Evolutionary conservation across 2,329 filamentous ascomycete genomes (phyloP).

Genomic region (Penicillium carneum): DNA sequence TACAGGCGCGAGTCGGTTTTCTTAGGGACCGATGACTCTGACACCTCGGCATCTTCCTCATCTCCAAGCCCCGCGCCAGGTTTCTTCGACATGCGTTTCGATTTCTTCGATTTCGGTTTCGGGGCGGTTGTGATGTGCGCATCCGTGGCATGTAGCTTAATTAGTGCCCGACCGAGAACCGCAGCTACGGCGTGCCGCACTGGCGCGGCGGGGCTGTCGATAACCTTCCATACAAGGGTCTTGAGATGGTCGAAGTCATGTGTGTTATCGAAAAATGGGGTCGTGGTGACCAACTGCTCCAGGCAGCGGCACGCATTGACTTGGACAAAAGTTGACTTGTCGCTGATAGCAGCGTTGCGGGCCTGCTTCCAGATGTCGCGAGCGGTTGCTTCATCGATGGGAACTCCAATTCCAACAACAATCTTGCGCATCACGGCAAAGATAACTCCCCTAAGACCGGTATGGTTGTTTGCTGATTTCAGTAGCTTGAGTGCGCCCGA

Average conservation of each 20-base stretch:
- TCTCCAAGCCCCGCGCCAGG: slow-evolving; percentile 64
- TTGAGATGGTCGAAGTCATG: slow-evolving; percentile 91
- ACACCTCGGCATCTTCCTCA: slow-evolving; percentile 74
- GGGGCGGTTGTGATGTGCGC: slow-evolving; percentile 61
- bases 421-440: slow-evolving; percentile 80
- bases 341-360: slow-evolving; percentile 74
- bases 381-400: slow-evolving; percentile 83
- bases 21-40: slow-evolving; percentile 77
- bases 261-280: slow-evolving; percentile 83
- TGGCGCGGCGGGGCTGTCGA: slow-evolving; percentile 76
- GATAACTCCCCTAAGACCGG: slow-evolving; percentile 79
- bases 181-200: slow-evolving; percentile 87
- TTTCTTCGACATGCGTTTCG: slow-evolving; percentile 76
- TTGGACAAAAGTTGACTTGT: slow-evolving; percentile 84
- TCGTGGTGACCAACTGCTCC: slow-evolving; percentile 73
- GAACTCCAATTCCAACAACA: slow-evolving; percentile 73
- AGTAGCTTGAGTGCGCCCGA: slow-evolving; percentile 77
- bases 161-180: slow-evolving; percentile 80
- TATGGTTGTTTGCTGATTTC: slow-evolving; percentile 79
- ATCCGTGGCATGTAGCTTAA: slow-evolving; percentile 77
- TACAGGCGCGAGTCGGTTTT: slow-evolving; percentile 74
- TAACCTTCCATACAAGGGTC: slow-evolving; percentile 80
- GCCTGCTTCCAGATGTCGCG: slow-evolving; percentile 93
- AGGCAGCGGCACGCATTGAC: slow-evolving; percentile 80
- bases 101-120: slow-evolving; percentile 69